Conservation (phyloP, 768 basidiomycete species). For the Austroboletus eburneus region DNA sequence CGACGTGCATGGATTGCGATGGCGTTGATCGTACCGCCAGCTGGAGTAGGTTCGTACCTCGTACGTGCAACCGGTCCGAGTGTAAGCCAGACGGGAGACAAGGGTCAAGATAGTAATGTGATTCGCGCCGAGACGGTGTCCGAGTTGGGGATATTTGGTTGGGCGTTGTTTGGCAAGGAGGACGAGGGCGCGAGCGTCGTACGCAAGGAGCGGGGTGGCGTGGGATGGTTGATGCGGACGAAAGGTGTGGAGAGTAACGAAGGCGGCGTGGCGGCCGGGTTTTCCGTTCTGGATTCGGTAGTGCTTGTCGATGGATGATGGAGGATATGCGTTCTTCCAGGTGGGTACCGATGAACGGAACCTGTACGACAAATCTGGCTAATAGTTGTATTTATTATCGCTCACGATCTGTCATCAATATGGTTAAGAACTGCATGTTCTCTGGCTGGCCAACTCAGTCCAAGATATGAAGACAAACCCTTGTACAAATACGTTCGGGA, state of each 20-base stretch:
- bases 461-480: no score
- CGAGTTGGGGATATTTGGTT: constrained; percentile 92
- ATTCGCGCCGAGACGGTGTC: constrained; percentile 71
- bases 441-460: no score
- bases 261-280: constrained; percentile 43
- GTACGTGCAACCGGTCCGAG: constrained; percentile 56
- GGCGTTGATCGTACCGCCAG: constrained; percentile 83
- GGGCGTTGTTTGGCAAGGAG: constrained; percentile 64
- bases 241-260: constrained; percentile 91
- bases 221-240: constrained; percentile 83
- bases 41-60: constrained; percentile 64
- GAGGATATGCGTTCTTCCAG: not conserved
- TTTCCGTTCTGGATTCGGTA: constrained; percentile 70
- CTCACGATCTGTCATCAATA: no score
- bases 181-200: constrained; percentile 31
- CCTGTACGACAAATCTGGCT: no score
- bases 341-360: no score
- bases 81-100: not conserved
- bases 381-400: no score
- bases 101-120: constrained; percentile 16
- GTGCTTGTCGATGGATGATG: constrained; percentile 43
- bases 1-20: constrained; percentile 93
- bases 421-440: no score
- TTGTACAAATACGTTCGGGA: no score
- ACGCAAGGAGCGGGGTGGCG: constrained; percentile 53